phyloP scores from a whole-genome alignment of 495 filamentous ascomycete genomes.

The Penicillium nucicola region DNA sequence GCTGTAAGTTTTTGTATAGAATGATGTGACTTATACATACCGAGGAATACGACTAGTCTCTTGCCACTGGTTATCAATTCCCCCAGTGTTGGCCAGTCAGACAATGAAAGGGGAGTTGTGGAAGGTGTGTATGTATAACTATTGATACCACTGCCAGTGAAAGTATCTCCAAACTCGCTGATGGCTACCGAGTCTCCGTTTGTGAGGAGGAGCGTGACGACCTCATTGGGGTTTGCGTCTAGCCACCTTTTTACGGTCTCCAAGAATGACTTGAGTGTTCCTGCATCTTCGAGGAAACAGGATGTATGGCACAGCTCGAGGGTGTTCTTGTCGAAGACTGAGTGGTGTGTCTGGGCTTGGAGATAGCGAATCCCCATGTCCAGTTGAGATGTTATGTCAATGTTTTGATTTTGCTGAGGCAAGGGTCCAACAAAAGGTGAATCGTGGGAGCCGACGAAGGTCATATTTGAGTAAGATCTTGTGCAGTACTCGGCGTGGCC shows the following conservation, averaged over 20 bases:
- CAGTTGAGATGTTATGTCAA: slow-evolving; percentile 61
- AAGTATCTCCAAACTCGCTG: slow-evolving; percentile 50
- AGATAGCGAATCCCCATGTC: slow-evolving; percentile 67
- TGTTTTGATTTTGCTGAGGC: slow-evolving; percentile 63
- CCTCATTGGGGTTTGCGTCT: slow-evolving; percentile 61
- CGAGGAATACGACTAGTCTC: slow-evolving; percentile 62
- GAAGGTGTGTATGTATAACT: slow-evolving; percentile 56
- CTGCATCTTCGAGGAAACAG: slow-evolving; percentile 64
- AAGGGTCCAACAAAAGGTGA: slow-evolving; percentile 61
- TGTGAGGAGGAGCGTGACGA: slow-evolving; percentile 67
- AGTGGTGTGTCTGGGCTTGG: slow-evolving; percentile 64
- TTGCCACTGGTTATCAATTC: slow-evolving; percentile 57
- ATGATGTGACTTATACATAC: slow-evolving; percentile 22
- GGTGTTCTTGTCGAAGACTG: slow-evolving; percentile 34
- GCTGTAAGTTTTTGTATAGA: too few relatives aligned
- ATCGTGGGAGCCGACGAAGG: slow-evolving; percentile 68
- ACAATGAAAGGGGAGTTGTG: slow-evolving; percentile 24
- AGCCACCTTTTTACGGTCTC: slow-evolving; percentile 59
- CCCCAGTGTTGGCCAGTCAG: slow-evolving; percentile 61
- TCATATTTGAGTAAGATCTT: slow-evolving; percentile 61
- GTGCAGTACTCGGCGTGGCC: slow-evolving; percentile 61
- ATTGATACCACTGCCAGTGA: slow-evolving; percentile 51
- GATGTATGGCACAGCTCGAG: slow-evolving; percentile 64
- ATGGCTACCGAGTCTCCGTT: slow-evolving; percentile 58
- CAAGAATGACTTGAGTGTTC: slow-evolving; percentile 56